Evolutionary conservation across 2,329 filamentous ascomycete genomes (phyloP), one percentile per base, ranked within the genome.

Genomic region (Lachnellula occidentalis): DNA sequence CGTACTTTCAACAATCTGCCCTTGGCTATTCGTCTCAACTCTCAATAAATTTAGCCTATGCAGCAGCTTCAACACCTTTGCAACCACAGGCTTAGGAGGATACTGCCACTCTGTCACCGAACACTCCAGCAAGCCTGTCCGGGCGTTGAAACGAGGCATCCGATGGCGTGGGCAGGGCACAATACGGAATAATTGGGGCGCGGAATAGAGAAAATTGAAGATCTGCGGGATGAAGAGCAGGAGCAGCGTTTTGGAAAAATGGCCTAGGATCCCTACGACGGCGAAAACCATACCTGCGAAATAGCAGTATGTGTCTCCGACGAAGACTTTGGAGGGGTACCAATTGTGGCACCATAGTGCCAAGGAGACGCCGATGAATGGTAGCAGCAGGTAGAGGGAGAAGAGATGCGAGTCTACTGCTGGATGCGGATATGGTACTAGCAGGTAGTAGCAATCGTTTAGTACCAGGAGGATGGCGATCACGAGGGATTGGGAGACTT

Each of bases 231-330:
- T 79, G 63, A 99, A 87, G 8, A 99, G 79, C 49, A 99, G 81
- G 53, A 96, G 81, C 45, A 99, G 80, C 1, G 94, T 99, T 75
- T 99, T 99, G 76, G 89, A 95, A 75, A 99, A 99, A 75, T 99
- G 94, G 22, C 94, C 94, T 50, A 96, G 80, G 67, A 99, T 97
- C 60, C 90, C 91, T 61, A 97, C 94, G 45, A 96, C 92, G 51
- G 92, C 94, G 70, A 99, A 99, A 39, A 97, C 89, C 91, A 99
- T 99, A 62, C 94, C 94, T 0, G 94, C 94, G 72, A 99, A 96
- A 75, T 99, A 99, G 79, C 94, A 99, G 79, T 97, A 99, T 4
- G 94, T 99, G 72, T 99, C 94, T 53, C 94, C 94, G 9, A 97
- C 92, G 67, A 99, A 99, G 9, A 97, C 94, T 65, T 85, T 86